Conservation (phyloP, 805 yeast species). For the Nakazawaea wyomingensis region DNA sequence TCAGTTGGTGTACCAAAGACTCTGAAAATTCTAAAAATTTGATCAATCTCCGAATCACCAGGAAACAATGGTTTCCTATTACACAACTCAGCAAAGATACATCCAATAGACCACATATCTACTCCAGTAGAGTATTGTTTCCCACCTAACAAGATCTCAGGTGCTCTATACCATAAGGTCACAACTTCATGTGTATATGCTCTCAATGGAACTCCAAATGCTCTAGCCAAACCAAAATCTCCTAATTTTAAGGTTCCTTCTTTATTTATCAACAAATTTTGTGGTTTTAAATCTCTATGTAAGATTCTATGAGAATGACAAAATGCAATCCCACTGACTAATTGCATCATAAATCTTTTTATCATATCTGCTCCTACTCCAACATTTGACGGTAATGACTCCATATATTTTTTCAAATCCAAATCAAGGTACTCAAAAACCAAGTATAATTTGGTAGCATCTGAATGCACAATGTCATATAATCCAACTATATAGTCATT, state of each 20-base stretch:
- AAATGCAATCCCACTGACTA: conserved; percentile 84
- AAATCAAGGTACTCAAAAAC: conserved; percentile 93
- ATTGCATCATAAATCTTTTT: conserved; percentile 87
- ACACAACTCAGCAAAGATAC: conserved; percentile 97
- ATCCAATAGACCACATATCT: conserved; percentile 98
- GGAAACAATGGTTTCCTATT: conserved; percentile 93
- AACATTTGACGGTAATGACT: conserved; percentile 83
- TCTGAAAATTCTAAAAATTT: conserved; percentile 88
- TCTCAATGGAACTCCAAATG: conserved; percentile 94
- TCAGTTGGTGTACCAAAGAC: conserved; percentile 92
- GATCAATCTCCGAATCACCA: conserved; percentile 97
- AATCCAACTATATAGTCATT: conserved; percentile 91
- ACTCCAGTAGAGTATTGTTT: conserved; percentile 97
- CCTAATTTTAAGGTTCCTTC: conserved; percentile 91
- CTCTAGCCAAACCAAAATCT: conserved; percentile 94
- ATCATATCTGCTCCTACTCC: conserved; percentile 89
- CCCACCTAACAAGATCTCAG: conserved; percentile 93
- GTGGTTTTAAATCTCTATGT: conserved; percentile 96
- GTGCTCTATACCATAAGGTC: conserved; percentile 96
- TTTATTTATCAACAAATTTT: conserved; percentile 87
- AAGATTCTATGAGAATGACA: conserved; percentile 93
- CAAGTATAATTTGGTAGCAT: conserved; percentile 83
- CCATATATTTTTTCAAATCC: conserved; percentile 96
- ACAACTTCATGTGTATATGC: conserved; percentile 98
- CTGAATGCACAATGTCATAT: conserved; percentile 93